These are phyloP conservation scores for Cercospora sp. DNA, from an alignment of 2,329 filamentous ascomycete species.

Conservation along the genomic window DNA sequence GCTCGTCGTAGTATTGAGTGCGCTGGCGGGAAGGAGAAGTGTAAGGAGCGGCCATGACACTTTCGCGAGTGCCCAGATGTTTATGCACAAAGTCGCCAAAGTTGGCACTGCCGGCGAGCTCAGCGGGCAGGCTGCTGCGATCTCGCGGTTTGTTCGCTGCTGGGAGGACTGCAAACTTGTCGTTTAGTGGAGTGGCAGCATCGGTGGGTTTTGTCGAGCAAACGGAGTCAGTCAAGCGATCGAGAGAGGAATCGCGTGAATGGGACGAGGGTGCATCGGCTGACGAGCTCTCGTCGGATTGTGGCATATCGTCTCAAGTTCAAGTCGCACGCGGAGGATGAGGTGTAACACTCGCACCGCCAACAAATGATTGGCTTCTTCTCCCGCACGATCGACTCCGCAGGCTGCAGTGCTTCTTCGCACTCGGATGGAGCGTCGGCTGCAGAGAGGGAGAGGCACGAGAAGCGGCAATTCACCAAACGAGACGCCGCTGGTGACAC, in stretches of 20 bases:
- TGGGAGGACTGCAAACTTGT: neutral
- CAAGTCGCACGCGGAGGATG: constrained; percentile 5
- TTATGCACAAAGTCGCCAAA: constrained; percentile 27
- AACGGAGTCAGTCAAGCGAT: neutral
- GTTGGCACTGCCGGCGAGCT: constrained; percentile 18
- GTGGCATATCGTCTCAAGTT: constrained; percentile 25
- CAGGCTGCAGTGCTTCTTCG: neutral
- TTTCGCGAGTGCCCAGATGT: constrained; percentile 25
- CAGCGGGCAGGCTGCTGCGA: constrained; percentile 21
- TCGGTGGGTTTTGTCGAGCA: neutral
- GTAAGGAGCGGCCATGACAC: constrained; percentile 27
- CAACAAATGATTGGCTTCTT: constrained; percentile 8
- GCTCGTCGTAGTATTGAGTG: constrained; percentile 40
- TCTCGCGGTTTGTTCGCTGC: neutral
- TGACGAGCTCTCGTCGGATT: constrained; percentile 18
- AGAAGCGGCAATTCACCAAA: neutral
- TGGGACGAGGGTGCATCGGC: constrained; percentile 19
- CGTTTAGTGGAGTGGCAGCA: constrained; percentile 3
- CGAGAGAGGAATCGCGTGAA: constrained; percentile 11
- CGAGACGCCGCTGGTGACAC: neutral
- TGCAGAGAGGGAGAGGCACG: neutral
- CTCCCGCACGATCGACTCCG: neutral
- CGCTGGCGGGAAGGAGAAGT: constrained; percentile 38
- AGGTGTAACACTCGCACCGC: constrained; percentile 19
- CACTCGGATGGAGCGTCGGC: neutral